Conservation (phyloP, 805 yeast species). For the Yarrowia keelungensis region DNA sequence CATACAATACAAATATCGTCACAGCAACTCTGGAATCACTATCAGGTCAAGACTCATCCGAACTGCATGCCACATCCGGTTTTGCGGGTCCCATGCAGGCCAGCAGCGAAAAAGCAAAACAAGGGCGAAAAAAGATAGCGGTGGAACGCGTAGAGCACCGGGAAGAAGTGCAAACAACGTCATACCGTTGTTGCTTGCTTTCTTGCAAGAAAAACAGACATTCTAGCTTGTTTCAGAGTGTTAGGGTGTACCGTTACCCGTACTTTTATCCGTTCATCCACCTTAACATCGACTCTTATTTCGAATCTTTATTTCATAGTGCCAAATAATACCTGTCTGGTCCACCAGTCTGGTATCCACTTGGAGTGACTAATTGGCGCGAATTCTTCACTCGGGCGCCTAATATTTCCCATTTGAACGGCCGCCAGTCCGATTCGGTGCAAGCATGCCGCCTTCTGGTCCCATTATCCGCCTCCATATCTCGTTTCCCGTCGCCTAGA, state of each 20-base stretch:
- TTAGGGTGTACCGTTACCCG: no score
- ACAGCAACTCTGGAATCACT: no score
- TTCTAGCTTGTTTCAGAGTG: neutral
- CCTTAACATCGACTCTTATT: no score
- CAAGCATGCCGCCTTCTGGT: neutral
- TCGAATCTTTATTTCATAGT: no score
- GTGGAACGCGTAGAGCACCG: neutral
- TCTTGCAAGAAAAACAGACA: no score
- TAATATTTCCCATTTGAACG: neutral
- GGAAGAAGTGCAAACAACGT: neutral
- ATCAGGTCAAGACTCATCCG: slow-evolving; percentile 12
- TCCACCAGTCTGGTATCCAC: neutral
- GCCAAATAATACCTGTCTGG: no score
- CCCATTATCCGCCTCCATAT: neutral
- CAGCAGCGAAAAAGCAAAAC: neutral
- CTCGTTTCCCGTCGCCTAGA: slow-evolving; percentile 1
- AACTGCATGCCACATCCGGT: slow-evolving; percentile 33
- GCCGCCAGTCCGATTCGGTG: slow-evolving; percentile 5
- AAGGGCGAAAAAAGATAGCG: neutral
- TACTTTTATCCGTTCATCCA: no score
- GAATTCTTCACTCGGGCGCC: neutral
- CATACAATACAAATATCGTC: no score
- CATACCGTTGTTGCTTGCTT: neutral
- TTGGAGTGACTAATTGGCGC: neutral
- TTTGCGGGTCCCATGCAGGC: slow-evolving; percentile 18